Conservation (phyloP, 2,329 filamentous ascomycete genomes). For the Orbilia oligospora region DNA sequence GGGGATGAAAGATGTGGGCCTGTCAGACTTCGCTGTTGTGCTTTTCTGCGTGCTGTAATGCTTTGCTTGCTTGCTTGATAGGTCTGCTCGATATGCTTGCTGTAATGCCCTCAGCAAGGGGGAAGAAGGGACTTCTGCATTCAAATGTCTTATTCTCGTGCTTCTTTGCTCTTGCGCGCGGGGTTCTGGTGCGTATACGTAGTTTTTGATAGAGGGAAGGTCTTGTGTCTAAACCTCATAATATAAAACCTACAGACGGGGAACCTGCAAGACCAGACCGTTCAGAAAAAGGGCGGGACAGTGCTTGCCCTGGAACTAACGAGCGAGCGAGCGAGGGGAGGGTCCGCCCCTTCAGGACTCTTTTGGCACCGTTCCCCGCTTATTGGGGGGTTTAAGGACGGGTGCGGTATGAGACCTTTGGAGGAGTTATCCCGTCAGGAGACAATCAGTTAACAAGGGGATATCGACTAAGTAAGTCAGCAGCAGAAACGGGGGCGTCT, state of each 20-base stretch:
- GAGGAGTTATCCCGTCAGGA: slow-evolving; percentile 36
- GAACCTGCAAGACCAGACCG: not conserved
- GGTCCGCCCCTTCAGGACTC: slow-evolving; percentile 20
- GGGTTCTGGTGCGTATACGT: not conserved
- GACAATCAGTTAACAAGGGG: slow-evolving; percentile 41
- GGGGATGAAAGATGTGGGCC: slow-evolving; percentile 9
- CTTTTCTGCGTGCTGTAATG: slow-evolving; percentile 13
- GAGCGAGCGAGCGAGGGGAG: too few species aligned
- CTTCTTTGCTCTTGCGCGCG: not conserved
- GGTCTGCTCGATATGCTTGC: not conserved
- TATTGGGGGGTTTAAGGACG: not conserved
- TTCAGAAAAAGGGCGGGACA: slow-evolving; percentile 33
- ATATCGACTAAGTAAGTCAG: not conserved
- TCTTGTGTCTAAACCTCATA: slow-evolving; percentile 19
- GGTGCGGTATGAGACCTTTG: not conserved
- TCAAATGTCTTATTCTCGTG: not conserved
- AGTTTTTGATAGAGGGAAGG: slow-evolving; percentile 14
- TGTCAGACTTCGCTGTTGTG: slow-evolving; percentile 23
- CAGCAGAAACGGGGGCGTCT: slow-evolving; percentile 1
- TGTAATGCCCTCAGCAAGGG: slow-evolving; percentile 32
- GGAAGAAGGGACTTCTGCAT: slow-evolving; percentile 6
- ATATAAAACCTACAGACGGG: slow-evolving; percentile 28
- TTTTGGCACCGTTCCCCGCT: slow-evolving; percentile 35
- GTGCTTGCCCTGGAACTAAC: slow-evolving; percentile 22
- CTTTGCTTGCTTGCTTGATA: not conserved